Base-by-base conservation (phyloP, 2,329 filamentous ascomycete species). In the Basipetospora chlamydospora region DNA sequence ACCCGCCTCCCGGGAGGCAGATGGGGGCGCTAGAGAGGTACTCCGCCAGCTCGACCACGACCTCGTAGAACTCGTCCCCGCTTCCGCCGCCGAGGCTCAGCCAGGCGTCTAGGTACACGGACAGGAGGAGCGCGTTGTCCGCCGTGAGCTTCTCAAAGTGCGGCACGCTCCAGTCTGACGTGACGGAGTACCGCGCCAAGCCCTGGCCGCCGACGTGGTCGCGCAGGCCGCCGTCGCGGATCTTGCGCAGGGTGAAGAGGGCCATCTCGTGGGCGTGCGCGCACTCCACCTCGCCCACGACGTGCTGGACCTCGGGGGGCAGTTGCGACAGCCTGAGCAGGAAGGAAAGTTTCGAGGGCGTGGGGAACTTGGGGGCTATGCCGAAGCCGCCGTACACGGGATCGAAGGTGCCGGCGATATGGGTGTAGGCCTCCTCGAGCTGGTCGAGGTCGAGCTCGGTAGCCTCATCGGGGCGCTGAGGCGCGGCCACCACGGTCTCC, bases 61-160 rank as follows among this genome's bases (percentile, higher is more conserved):
- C 76, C 29, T 82, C 77, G 10, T 85, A 69, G 40, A 94, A 75
- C 47, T 93, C 81, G 4, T 72, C 67, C 9, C 79, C 68, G 34
- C 69, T 66, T 0, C 70, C 44, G 10, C 49, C 57, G 17, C 57
- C 54, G 17, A 48, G 54, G 10, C 77, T 59, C 11, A 84, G 66
- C 66, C 87, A 96, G 0, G 83, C 87, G 49, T 95, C 86, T 6
- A 93, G 66, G 48, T 90, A 96, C 6, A 90, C 67, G 17, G 78
- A 71, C 3, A 98, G 61, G 1, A 96, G 67, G 46, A 95, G 79
- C 0, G 83, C 79, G 49, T 98, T 93, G 51, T 96, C 90, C 38
- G 85, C 86, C 8, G 95, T 71, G 70, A 96, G 86, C 63, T 96
- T 96, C 61, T 98, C 90, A 48, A 96, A 98, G 54, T 94, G 87